A percentile compares a stretch with the other conserved stretches of the same genome.
phyloP scores from a whole-genome alignment of 2,329 filamentous ascomycete species.

The Ceratocystis destructans region DNA sequence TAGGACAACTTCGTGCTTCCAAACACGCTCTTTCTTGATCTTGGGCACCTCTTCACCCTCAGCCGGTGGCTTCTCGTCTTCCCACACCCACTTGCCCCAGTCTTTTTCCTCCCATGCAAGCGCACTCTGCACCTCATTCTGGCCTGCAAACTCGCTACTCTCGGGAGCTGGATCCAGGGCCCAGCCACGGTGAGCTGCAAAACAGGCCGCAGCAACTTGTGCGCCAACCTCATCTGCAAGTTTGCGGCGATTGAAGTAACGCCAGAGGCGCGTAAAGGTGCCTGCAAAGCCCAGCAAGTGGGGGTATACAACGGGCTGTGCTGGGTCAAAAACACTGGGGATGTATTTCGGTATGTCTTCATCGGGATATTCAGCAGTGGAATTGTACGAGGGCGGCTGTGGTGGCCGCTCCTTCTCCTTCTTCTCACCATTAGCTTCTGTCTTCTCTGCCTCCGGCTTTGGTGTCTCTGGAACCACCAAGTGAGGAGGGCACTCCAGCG shows the following conservation, averaged over 20 bases:
- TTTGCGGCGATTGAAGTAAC: slow-evolving; percentile 71
- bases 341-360: slow-evolving; percentile 50
- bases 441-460: slow-evolving; percentile 21
- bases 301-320: slow-evolving; percentile 60
- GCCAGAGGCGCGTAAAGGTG: slow-evolving; percentile 71
- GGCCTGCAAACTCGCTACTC: slow-evolving; percentile 22
- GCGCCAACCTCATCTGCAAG: slow-evolving; percentile 82
- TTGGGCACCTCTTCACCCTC: slow-evolving; percentile 31
- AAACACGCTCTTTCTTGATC: slow-evolving; percentile 49
- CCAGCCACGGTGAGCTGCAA: slow-evolving; percentile 33
- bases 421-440: slow-evolving; percentile 31
- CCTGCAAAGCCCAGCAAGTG: slow-evolving; percentile 88
- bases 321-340: slow-evolving; percentile 60
- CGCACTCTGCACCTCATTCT: slow-evolving; percentile 47
- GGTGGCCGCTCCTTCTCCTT: slow-evolving; percentile 44
- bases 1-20: slow-evolving; percentile 59
- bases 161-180: slow-evolving; percentile 25
- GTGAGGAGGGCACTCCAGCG: slow-evolving; percentile 49
- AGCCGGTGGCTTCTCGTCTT: slow-evolving; percentile 34
- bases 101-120: slow-evolving; percentile 61
- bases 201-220: slow-evolving; percentile 72
- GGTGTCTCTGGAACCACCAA: slow-evolving; percentile 23
- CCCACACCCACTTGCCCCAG: slow-evolving; percentile 71
- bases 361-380: slow-evolving; percentile 54
- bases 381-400: slow-evolving; percentile 62